Percentiles rank a stretch among this genome's conserved stretches.
Evolutionary conservation across 352 stramenopile genomes (phyloP).

Genomic region (Pythium utonaiense): DNA sequence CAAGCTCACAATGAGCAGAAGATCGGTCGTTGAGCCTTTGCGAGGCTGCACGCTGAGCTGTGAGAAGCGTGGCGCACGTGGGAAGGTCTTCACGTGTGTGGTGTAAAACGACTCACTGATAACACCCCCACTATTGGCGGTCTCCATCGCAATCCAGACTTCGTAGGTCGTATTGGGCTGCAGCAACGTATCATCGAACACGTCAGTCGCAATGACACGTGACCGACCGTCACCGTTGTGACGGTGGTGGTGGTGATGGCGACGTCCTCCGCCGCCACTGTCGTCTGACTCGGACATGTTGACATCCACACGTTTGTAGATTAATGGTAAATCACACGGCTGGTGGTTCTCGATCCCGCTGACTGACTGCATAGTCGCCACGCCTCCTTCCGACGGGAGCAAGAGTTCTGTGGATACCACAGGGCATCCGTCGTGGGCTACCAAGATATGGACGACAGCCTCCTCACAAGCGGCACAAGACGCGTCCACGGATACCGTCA

Average conservation of each 20-base stretch:
- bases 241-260: constrained; percentile 9
- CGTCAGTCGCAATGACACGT: constrained; percentile 10
- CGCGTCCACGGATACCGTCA: constrained; percentile 61
- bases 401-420: constrained; percentile 15
- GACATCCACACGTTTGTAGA: constrained; percentile 31
- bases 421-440: constrained; percentile 38
- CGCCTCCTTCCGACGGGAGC: background rate
- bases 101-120: constrained; percentile 44
- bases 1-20: constrained; percentile 54
- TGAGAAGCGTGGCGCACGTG: constrained; percentile 42
- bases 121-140: constrained; percentile 35
- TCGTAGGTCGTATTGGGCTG: constrained; percentile 29
- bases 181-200: constrained; percentile 34
- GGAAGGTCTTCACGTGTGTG: constrained; percentile 40
- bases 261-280: background rate
- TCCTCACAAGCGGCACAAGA: constrained; percentile 42
- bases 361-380: background rate
- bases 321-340: constrained; percentile 18
- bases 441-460: constrained; percentile 50
- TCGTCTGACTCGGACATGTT: constrained; percentile 15
- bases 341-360: background rate
- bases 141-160: constrained; percentile 26
- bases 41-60: constrained; percentile 43
- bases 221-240: background rate
- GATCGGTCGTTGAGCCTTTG: constrained; percentile 70